Evolutionary conservation across 1,139 yeast genomes (phyloP).

Genomic region (Candida tropicalis): DNA sequence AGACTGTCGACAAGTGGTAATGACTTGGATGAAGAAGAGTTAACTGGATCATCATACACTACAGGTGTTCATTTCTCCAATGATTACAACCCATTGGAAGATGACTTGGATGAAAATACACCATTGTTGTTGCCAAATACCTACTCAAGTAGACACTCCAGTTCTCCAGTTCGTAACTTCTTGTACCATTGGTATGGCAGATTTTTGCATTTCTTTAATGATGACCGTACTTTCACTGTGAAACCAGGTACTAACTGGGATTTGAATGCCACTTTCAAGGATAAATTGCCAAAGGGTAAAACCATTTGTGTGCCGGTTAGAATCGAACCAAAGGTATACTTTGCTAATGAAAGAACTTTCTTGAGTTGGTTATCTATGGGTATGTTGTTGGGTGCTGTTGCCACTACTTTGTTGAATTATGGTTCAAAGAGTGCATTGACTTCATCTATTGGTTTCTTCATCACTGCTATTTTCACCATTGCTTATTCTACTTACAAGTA

Average conservation of each 20-base stretch:
- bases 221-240: conserved; percentile 71
- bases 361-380: conserved; percentile 79
- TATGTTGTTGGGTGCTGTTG: conserved; percentile 71
- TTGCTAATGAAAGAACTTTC: conserved; percentile 82
- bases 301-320: conserved; percentile 75
- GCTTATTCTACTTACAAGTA: conserved; percentile 74
- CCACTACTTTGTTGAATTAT: conserved; percentile 68
- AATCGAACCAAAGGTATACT: conserved; percentile 83
- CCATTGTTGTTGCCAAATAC: conserved; percentile 44
- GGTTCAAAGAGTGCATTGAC: conserved; percentile 71
- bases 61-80: conserved; percentile 49
- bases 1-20: conserved; percentile 49
- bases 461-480: conserved; percentile 76
- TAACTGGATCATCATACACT: conserved; percentile 40
- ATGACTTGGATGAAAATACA: conserved; percentile 47
- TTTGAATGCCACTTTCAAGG: conserved; percentile 47
- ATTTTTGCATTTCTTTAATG: conserved; percentile 54
- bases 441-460: conserved; percentile 88
- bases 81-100: conserved; percentile 51
- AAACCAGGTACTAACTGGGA: conserved; percentile 84
- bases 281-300: conserved; percentile 75
- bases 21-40: conserved; percentile 50
- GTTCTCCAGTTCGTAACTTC: conserved; percentile 35
- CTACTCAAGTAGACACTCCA: conserved; percentile 29
- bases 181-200: conserved; percentile 37